These are phyloP conservation scores for Solanum aculeatissimum DNA, from an alignment of 305 asterid genomes.

Conservation along the genomic window DNA sequence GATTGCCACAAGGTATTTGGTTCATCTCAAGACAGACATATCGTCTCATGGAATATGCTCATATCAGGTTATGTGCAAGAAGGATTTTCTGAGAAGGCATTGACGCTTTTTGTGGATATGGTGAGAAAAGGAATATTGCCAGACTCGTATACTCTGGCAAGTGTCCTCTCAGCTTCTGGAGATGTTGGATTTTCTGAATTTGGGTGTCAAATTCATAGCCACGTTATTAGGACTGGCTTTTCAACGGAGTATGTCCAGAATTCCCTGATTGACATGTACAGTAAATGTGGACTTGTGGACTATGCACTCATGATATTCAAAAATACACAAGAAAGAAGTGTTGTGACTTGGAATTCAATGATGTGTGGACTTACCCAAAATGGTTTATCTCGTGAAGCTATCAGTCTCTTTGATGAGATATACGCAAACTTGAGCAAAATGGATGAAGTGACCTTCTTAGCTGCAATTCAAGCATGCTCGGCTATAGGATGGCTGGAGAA, in stretches of 20 bases:
- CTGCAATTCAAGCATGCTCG: slow-evolving; percentile 70
- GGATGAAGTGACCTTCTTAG: slow-evolving; percentile 71
- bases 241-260: slow-evolving; percentile 58
- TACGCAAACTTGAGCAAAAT: slow-evolving; percentile 22
- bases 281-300: slow-evolving; percentile 44
- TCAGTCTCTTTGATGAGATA: slow-evolving; percentile 49
- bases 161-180: slow-evolving; percentile 71
- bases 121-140: slow-evolving; percentile 34
- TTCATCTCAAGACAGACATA: slow-evolving; percentile 26
- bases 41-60: slow-evolving; percentile 74
- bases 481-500: slow-evolving; percentile 46
- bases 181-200: slow-evolving; percentile 25
- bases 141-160: slow-evolving; percentile 62
- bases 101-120: slow-evolving; percentile 58
- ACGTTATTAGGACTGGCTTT: slow-evolving; percentile 33
- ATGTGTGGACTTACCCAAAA: slow-evolving; percentile 67
- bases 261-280: slow-evolving; percentile 68
- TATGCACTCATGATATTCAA: slow-evolving; percentile 40
- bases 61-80: slow-evolving; percentile 63
- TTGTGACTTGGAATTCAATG: slow-evolving; percentile 73
- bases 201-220: slow-evolving; percentile 63
- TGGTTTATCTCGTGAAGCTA: slow-evolving; percentile 52
- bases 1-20: slow-evolving; percentile 36
- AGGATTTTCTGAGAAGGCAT: slow-evolving; percentile 43
- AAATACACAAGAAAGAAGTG: slow-evolving; percentile 18